These are phyloP conservation scores for Rhizopogon roseolus DNA, from an alignment of 768 basidiomycete genomes.

Conservation along the genomic window DNA sequence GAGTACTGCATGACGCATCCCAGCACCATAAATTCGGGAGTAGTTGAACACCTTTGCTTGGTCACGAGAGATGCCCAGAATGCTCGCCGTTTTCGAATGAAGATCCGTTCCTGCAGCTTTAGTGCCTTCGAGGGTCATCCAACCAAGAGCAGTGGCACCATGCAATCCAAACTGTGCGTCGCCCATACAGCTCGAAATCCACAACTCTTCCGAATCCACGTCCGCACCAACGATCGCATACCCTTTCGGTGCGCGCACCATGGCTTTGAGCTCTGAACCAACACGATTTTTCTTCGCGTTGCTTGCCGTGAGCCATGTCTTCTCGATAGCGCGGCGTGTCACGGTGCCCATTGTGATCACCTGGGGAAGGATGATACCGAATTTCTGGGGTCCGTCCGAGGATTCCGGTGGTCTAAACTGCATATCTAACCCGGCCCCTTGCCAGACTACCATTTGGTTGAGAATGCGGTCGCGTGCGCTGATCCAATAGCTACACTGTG, in stretches of 20 bases:
- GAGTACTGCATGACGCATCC: conserved; percentile 88
- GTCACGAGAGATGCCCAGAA: conserved; percentile 89
- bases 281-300: conserved; percentile 97
- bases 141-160: conserved; percentile 93
- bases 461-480: conserved; percentile 86
- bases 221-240: conserved; percentile 97
- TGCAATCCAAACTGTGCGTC: conserved; percentile 97
- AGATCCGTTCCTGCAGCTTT: conserved; percentile 93
- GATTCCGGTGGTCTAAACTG: conserved; percentile 35
- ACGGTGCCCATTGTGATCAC: conserved; percentile 99
- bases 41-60: conserved; percentile 99
- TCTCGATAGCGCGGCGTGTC: conserved; percentile 94
- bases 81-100: conserved; percentile 93
- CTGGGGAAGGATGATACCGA: conserved; percentile 93
- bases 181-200: conserved; percentile 99
- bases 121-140: conserved; percentile 99
- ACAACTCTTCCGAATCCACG: conserved; percentile 97
- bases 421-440: conserved; percentile 45
- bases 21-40: conserved; percentile 97
- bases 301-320: conserved; percentile 96
- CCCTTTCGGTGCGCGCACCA: conserved; percentile 91
- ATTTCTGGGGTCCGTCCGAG: conserved; percentile 39
- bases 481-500: conserved; percentile 97
- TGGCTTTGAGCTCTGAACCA: conserved; percentile 97
- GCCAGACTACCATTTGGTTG: conserved; percentile 92